Base-by-base conservation (phyloP, 805 yeast genomes). In the Debaryomyces maramus region DNA sequence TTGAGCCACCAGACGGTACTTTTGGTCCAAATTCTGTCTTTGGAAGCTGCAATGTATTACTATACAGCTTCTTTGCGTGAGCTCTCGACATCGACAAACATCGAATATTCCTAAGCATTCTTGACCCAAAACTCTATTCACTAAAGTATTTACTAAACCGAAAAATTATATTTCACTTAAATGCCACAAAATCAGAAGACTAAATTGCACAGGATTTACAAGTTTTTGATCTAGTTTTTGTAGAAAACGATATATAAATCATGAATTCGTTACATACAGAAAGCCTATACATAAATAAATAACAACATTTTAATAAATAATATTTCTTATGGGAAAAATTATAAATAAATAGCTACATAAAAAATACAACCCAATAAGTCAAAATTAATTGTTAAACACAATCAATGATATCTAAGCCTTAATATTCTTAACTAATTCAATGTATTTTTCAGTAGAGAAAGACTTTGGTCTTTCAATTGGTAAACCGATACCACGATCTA, bases 371-470 rank as follows among this genome's bases (percentile, higher is more conserved):
- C 27, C 32, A 22, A 9, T 11, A 22, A 22, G 26, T 22, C 26
- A 22, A 9, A 33, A 8, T 11, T 19, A 20, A 10, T 7, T 15
- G 26, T 14, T 6, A 18, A 21, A 33, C n/a, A n/a, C 20, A 13
- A 31, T 28, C 17, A 21, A 24, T 29, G 29, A 36, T 14, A 31
- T 20, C 37, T 43, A 42, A 46, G 42, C 47, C 39, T 52, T 53
- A 47, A 65, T 62, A 59, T 53, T 62, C 53, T 77, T 73, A 59
- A 84, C 95, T 65, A 88, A 72, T 76, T 87, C 88, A 62, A 80
- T 82, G 77, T 85, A 87, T 73, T 88, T 88, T 72, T 88, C 91
- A 51, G 96, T 88, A 46, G 95, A 86, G 88, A 88, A 87, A 48
- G 95, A 70, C 74, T 81, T 84, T 59, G 93, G 93, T 62, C 93